phyloP scores from a whole-genome alignment of 2,329 filamentous ascomycete genomes.

The Aureobasidium leucospermi region DNA sequence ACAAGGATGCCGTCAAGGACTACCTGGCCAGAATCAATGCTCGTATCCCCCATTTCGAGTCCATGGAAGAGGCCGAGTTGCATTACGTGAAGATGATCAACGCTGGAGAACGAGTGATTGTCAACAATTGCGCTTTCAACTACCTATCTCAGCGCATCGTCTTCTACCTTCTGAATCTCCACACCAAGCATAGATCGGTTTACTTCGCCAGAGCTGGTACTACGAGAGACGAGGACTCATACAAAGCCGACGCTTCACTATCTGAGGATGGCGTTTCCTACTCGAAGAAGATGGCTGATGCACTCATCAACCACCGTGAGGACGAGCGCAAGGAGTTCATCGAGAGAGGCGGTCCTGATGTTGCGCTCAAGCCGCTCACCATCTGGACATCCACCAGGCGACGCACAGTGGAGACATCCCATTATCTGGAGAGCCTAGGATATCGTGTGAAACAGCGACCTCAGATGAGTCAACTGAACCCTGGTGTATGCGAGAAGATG shows the following conservation, averaged over 20 bases:
- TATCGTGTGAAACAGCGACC: constrained; percentile 86
- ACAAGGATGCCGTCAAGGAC: constrained; percentile 83
- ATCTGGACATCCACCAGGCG: constrained; percentile 94
- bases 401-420: constrained; percentile 82
- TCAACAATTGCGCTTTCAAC: constrained; percentile 95
- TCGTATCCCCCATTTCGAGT: constrained; percentile 93
- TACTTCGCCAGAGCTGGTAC: constrained; percentile 87
- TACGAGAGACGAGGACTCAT: constrained; percentile 80
- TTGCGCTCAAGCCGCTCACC: constrained; percentile 69
- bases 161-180: constrained; percentile 94
- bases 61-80: constrained; percentile 86
- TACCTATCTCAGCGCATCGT: constrained; percentile 96
- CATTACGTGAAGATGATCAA: constrained; percentile 99
- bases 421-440: constrained; percentile 68
- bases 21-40: constrained; percentile 85
- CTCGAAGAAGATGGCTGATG: constrained; percentile 76
- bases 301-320: constrained; percentile 74
- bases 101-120: constrained; percentile 82
- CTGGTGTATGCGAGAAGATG: constrained; percentile 91
- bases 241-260: constrained; percentile 81
- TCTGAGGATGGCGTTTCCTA: constrained; percentile 76
- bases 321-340: constrained; percentile 66
- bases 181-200: constrained; percentile 90
- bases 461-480: constrained; percentile 96
- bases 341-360: constrained; percentile 57